These are phyloP conservation scores for Ochetophila trinervis DNA, from an alignment of 306 rosid species.

Conservation along the genomic window DNA sequence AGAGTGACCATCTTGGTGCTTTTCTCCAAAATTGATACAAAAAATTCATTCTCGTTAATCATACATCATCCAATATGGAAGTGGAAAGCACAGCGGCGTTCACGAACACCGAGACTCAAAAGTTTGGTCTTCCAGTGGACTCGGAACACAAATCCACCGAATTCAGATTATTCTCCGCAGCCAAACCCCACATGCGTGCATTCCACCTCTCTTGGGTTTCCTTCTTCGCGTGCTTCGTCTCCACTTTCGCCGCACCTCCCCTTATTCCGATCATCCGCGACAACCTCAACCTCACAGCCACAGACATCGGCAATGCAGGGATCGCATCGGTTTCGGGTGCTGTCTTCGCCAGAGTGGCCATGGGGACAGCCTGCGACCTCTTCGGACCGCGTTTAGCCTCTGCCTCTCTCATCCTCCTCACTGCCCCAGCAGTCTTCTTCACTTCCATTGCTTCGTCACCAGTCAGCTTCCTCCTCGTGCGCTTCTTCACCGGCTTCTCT, in stretches of 20 bases:
- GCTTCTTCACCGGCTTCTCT: conserved; percentile 89
- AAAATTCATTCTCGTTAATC: not conserved
- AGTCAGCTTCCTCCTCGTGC: conserved; percentile 52
- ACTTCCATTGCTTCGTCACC: conserved; percentile 54
- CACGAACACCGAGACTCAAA: not conserved
- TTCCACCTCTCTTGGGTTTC: conserved; percentile 86
- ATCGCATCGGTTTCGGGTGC: conserved; percentile 86
- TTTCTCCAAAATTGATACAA: not conserved
- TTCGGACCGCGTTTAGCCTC: conserved; percentile 82
- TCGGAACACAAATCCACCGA: conserved; percentile 77
- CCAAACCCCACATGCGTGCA: conserved; percentile 85
- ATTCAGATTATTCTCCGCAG: conserved; percentile 56
- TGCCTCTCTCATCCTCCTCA: conserved; percentile 55
- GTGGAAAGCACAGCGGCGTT: not conserved
- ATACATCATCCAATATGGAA: not conserved
- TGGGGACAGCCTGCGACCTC: conserved; percentile 88
- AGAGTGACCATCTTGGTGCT: no score
- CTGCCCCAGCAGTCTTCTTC: conserved; percentile 65
- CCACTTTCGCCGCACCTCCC: conserved; percentile 77
- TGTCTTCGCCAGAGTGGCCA: conserved; percentile 68
- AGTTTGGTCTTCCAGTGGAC: conserved; percentile 64
- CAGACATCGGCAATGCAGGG: conserved; percentile 94
- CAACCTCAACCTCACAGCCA: conserved; percentile 77
- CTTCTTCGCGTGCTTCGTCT: conserved; percentile 75
- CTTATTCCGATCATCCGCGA: conserved; percentile 77